These are phyloP conservation scores for Paradendryphiella salina DNA, from an alignment of 2,329 filamentous ascomycete genomes.

Conservation along the genomic window DNA sequence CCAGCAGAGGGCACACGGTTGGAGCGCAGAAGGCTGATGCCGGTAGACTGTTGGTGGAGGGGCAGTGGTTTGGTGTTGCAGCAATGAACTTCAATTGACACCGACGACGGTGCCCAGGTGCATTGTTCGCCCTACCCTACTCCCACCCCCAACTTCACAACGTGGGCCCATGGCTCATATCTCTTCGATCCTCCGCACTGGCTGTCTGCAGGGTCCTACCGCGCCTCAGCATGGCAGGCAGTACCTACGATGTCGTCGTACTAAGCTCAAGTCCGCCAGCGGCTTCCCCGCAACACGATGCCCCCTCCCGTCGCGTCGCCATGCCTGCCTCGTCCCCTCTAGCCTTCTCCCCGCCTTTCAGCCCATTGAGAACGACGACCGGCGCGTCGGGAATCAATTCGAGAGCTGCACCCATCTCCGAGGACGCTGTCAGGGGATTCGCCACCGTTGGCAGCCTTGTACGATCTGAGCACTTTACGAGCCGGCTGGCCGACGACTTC, in stretches of 20 bases:
- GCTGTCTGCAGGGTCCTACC: slow-evolving; percentile 12
- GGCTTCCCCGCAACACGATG: slow-evolving; percentile 25
- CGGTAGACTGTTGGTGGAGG: slow-evolving; percentile 1
- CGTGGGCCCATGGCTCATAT: slow-evolving; percentile 6
- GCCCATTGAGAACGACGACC: slow-evolving; percentile 16
- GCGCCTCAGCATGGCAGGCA: slow-evolving; percentile 32
- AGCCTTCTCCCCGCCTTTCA: slow-evolving; percentile 27
- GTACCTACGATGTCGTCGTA: slow-evolving; percentile 31
- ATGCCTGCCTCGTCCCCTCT: slow-evolving; percentile 31
- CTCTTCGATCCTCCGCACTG: slow-evolving; percentile 1
- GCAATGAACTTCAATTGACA: slow-evolving; percentile 6
- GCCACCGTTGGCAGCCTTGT: slow-evolving; percentile 42
- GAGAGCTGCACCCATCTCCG: slow-evolving; percentile 32
- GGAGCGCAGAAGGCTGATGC: neutral
- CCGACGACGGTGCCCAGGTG: slow-evolving; percentile 1
- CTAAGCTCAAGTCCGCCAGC: slow-evolving; percentile 42
- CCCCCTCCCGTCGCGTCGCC: slow-evolving; percentile 35
- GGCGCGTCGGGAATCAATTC: slow-evolving; percentile 38
- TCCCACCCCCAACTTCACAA: neutral
- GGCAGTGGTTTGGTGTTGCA: slow-evolving; percentile 10
- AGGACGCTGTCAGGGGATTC: slow-evolving; percentile 35
- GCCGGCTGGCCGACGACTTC: slow-evolving; percentile 19
- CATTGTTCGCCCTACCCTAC: slow-evolving; percentile 2
- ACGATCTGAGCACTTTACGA: slow-evolving; percentile 34
- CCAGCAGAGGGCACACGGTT: neutral